Conservation (phyloP, 2,329 filamentous ascomycete genomes). For the Xylariaceae sp. region DNA sequence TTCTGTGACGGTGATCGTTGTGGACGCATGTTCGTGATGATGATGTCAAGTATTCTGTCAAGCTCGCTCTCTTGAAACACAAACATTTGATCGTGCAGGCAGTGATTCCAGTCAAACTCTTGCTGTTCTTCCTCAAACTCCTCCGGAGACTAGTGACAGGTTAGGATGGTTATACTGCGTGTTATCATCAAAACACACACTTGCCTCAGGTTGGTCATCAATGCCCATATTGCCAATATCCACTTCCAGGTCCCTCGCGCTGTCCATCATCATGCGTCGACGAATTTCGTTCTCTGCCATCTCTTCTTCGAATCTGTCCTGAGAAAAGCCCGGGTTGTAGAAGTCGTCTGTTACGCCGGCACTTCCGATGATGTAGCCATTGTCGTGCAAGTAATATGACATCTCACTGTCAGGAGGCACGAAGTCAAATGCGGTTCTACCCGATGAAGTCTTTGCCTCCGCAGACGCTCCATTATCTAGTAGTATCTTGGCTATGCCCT, state of each 20-base stretch:
- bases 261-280: slow-evolving; percentile 98
- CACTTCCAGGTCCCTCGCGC: slow-evolving; percentile 92
- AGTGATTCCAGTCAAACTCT: slow-evolving; percentile 94
- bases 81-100: slow-evolving; percentile 98
- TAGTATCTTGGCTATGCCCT: slow-evolving; percentile 87
- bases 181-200: slow-evolving; percentile 24
- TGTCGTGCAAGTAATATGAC: slow-evolving; percentile 90
- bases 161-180: slow-evolving; percentile 23
- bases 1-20: slow-evolving; percentile 96
- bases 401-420: slow-evolving; percentile 94
- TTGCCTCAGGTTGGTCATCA: slow-evolving; percentile 89
- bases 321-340: slow-evolving; percentile 85
- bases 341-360: slow-evolving; percentile 83
- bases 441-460: slow-evolving; percentile 90
- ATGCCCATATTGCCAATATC: slow-evolving; percentile 93
- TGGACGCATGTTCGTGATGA: slow-evolving; percentile 97
- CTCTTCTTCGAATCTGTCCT: slow-evolving; percentile 94
- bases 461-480: slow-evolving; percentile 93
- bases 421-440: slow-evolving; percentile 93
- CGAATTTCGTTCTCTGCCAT: slow-evolving; percentile 96
- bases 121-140: slow-evolving; percentile 85
- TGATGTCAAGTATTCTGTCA: slow-evolving; percentile 85
- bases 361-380: slow-evolving; percentile 84
- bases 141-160: slow-evolving; percentile 53
- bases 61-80: slow-evolving; percentile 96